phyloP scores from a whole-genome alignment of 495 filamentous ascomycete genomes.

The Daldinia grandis region DNA sequence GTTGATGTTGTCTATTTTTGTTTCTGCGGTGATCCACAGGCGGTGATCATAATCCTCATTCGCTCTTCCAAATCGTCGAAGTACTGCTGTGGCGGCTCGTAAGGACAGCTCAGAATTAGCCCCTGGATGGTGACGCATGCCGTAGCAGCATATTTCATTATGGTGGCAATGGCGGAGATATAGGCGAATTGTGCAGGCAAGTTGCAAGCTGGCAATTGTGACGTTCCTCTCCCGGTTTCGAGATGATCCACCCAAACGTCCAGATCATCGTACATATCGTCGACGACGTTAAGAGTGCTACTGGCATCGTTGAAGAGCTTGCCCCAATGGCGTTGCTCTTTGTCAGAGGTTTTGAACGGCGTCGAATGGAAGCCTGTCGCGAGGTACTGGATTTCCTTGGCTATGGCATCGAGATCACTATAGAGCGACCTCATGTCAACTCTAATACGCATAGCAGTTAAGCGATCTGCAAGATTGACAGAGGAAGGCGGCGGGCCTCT shows the following conservation, averaged over 20 bases:
- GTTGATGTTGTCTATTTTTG: neutral
- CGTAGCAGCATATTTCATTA: conserved; percentile 17
- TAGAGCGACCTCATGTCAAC: conserved; percentile 1
- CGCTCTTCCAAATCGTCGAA: neutral
- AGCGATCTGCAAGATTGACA: conserved; percentile 5
- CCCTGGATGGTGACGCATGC: conserved; percentile 3
- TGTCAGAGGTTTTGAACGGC: neutral
- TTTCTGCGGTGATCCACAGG: neutral
- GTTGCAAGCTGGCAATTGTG: neutral
- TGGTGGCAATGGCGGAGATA: conserved; percentile 10
- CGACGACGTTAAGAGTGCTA: neutral
- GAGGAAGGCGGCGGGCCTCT: neutral
- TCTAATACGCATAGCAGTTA: conserved; percentile 21
- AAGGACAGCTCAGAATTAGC: neutral
- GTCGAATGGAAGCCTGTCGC: neutral
- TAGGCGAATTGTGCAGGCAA: neutral
- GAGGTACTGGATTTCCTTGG: conserved; percentile 8
- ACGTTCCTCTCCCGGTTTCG: neutral
- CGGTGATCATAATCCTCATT: neutral
- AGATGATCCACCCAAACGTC: neutral
- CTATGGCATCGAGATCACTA: neutral
- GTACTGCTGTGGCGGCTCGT: neutral
- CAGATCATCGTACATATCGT: neutral
- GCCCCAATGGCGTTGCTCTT: neutral
- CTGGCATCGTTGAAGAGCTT: neutral